A percentile compares a stretch with the other conserved stretches of the same genome.
phyloP scores from a whole-genome alignment of 208 protist genomes.

The Entamoeba dispar region DNA sequence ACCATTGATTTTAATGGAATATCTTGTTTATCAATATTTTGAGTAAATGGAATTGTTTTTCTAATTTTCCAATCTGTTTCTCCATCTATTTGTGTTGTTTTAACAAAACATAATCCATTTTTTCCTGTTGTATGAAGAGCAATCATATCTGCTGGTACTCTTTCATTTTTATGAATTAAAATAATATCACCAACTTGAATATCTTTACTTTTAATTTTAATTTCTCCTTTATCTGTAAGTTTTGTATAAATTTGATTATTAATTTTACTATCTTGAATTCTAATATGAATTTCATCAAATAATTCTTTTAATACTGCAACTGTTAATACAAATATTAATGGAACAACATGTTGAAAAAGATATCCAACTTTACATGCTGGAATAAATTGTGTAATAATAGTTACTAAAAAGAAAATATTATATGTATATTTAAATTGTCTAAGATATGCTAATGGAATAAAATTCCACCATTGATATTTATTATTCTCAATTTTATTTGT shows the following conservation, averaged over 20 bases:
- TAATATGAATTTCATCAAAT: conserved; percentile 8
- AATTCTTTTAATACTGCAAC: conserved; percentile 15
- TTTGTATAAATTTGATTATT: conserved; percentile 2
- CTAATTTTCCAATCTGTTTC: background rate
- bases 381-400: background rate
- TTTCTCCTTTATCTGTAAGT: background rate
- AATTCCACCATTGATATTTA: background rate
- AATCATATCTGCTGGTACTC: background rate
- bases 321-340: conserved; percentile 7
- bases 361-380: background rate
- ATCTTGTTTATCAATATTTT: background rate
- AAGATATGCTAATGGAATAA: background rate
- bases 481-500: background rate
- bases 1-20: background rate
- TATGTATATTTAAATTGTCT: background rate
- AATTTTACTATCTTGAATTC: background rate
- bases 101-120: background rate
- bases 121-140: background rate
- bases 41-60: background rate
- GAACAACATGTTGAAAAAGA: background rate
- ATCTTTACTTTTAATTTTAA: background rate
- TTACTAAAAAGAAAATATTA: background rate
- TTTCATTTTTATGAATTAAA: background rate
- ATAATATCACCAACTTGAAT: background rate
- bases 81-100: background rate